A percentile compares a stretch with the other conserved stretches of the same genome.
phyloP scores from a whole-genome alignment of 2,329 filamentous ascomycete species.

The Periconia sp. region DNA sequence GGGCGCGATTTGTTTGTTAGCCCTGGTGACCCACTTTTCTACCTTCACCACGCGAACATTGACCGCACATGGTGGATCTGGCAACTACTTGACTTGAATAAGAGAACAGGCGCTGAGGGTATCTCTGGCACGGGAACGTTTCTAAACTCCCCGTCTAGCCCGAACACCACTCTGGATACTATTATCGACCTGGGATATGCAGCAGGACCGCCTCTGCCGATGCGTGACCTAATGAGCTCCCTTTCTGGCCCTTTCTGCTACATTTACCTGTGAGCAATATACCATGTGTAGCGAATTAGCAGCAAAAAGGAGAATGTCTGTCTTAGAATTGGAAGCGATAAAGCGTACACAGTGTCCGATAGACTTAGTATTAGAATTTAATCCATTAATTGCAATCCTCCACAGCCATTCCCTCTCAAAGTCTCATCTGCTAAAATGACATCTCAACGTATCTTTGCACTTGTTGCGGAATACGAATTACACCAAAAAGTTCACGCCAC shows the following conservation, averaged over 20 bases:
- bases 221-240: constrained; percentile 38
- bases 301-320: no score
- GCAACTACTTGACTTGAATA: constrained; percentile 48
- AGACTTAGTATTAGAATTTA: no score
- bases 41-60: constrained; percentile 53
- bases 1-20: constrained; percentile 18
- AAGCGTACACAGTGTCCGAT: no score
- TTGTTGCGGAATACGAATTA: no score
- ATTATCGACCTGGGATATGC: constrained; percentile 49
- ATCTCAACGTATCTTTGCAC: no score
- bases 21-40: constrained; percentile 43
- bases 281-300: no score
- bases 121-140: constrained; percentile 56
- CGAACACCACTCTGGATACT: constrained; percentile 55
- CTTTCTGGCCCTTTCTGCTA: constrained; percentile 43
- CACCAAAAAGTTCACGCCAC: no score
- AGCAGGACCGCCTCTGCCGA: constrained; percentile 22
- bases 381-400: no score
- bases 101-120: constrained; percentile 27
- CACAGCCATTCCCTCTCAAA: no score
- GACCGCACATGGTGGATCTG: constrained; percentile 56
- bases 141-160: constrained; percentile 49
- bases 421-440: no score
- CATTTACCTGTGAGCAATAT: constrained; percentile 38
- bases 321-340: no score